Evolutionary conservation across 2,329 filamentous ascomycete genomes (phyloP).

Genomic region (Trichoderma lentiforme): DNA sequence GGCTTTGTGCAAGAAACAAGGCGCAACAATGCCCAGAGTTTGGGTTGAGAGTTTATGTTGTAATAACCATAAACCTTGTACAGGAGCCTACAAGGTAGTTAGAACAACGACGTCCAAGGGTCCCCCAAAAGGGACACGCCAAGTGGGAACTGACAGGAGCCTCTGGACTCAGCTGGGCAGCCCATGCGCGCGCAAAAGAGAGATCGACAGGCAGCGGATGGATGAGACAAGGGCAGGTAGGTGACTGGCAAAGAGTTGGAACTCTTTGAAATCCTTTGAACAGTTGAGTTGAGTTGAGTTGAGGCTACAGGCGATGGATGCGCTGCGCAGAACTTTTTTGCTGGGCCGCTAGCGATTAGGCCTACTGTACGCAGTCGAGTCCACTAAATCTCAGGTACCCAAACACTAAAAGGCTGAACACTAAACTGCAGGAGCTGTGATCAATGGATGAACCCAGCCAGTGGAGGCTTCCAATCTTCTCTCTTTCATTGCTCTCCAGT

Average conservation of each 20-base stretch:
- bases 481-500: not conserved
- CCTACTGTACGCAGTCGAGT: not conserved
- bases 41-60: not conserved
- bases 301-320: not conserved
- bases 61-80: conserved; percentile 18
- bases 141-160: conserved; percentile 14
- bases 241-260: no score
- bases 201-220: conserved; percentile 10
- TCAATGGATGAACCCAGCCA: not conserved
- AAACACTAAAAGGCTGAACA: not conserved
- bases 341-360: not conserved
- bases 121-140: not conserved
- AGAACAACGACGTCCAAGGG: not conserved
- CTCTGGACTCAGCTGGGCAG: not conserved
- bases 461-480: not conserved
- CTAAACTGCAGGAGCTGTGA: not conserved
- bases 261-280: no score
- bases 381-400: not conserved
- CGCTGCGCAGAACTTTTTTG: not conserved
- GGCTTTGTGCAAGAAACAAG: not conserved
- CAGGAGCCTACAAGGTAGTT: not conserved
- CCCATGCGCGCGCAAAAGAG: conserved; percentile 11
- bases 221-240: not conserved
- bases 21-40: not conserved
- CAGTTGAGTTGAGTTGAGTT: no score